Evolutionary conservation across 139 green algal species (phyloP), one percentile per base, ranked within the genome.

Genomic region (Chlamydomonas incerta): DNA sequence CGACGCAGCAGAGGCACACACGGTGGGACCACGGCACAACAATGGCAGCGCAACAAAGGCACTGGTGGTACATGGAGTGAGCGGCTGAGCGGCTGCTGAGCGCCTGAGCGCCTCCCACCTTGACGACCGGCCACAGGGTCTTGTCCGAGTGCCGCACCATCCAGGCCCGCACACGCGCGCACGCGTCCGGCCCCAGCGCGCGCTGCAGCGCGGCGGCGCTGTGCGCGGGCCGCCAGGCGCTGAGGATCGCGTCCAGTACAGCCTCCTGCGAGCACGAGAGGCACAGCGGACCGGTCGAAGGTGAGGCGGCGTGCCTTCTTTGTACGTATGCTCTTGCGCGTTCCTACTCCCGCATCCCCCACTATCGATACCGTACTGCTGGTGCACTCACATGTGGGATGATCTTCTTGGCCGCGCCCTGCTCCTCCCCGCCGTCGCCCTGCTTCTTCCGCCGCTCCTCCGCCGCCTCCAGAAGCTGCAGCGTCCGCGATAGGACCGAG

Each of bases 91-190:
- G 17, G 4, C 26, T 3, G 2, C 24, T 35, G 28, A 2, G 14
- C 26, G 24, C 28, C 28, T 0, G 24, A 33, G 18, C 18, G 13
- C 37, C 52, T 52, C 2, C 1, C 2, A 33, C 80, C 67, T 58
- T 57, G 10, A 58, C 24, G 9, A 26, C 31, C 2, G 80, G 80
- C 80, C 80, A 76, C 31, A 85, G 67, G 20, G 67, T 76, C 66
- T 35, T 31, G 26, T 10, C 57, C 17, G 67, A 33, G 26, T 79
- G 52, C 33, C 31, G 3, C 33, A 47, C 17, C 68, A 86, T 52
- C 68, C 52, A 79, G 13, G 11, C 28, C 5, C 55, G 52, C 68
- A 86, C 47, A 15, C 10, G 55, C 33, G 0, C 20, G 11, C 52
- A 67, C 0, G 37, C 52, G 2, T 69, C n/a, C 0, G 14, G 1